These are phyloP conservation scores for Cyclaneusma minus DNA, from an alignment of 2,329 filamentous ascomycete species.

Conservation along the genomic window DNA sequence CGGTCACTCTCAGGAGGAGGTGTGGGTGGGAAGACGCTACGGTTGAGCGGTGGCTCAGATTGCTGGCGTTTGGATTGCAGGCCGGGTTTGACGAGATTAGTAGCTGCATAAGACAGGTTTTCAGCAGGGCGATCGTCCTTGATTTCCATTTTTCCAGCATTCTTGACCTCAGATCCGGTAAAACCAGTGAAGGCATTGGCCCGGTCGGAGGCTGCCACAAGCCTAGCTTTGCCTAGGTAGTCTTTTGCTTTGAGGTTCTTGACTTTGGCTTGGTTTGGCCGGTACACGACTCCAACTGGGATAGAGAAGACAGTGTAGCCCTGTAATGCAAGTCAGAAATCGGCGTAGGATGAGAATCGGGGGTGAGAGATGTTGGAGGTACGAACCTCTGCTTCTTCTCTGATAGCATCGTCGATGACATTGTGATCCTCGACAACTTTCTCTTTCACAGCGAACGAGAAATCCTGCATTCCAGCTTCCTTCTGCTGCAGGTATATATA, in stretches of 20 bases:
- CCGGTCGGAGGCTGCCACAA: slow-evolving; percentile 77
- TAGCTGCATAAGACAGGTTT: slow-evolving; percentile 80
- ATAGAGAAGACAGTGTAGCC: slow-evolving; percentile 98
- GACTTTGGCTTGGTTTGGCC: slow-evolving; percentile 94
- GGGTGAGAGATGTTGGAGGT: slow-evolving; percentile 1
- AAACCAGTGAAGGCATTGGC: slow-evolving; percentile 72
- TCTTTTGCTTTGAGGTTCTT: slow-evolving; percentile 97
- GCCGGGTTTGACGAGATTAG: slow-evolving; percentile 81
- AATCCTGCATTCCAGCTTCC: slow-evolving; percentile 79
- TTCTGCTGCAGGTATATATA: slow-evolving; percentile 94
- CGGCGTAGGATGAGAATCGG: slow-evolving; percentile 13
- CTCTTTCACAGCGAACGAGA: slow-evolving; percentile 82
- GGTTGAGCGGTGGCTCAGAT: slow-evolving; percentile 64
- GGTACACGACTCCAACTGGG: slow-evolving; percentile 85
- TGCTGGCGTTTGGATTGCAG: slow-evolving; percentile 69
- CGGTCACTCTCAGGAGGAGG: slow-evolving; percentile 84
- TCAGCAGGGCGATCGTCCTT: slow-evolving; percentile 72
- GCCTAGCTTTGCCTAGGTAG: slow-evolving; percentile 87
- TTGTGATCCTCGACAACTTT: slow-evolving; percentile 94
- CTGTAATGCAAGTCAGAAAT: slow-evolving; percentile 25
- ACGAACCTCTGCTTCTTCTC: slow-evolving; percentile 79
- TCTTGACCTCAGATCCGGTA: slow-evolving; percentile 64
- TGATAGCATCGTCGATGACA: slow-evolving; percentile 94
- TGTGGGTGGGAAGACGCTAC: slow-evolving; percentile 92
- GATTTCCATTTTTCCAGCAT: slow-evolving; percentile 35